These are phyloP conservation scores for Penicilliopsis zonata DNA, from an alignment of 495 filamentous ascomycete genomes.

Conservation along the genomic window DNA sequence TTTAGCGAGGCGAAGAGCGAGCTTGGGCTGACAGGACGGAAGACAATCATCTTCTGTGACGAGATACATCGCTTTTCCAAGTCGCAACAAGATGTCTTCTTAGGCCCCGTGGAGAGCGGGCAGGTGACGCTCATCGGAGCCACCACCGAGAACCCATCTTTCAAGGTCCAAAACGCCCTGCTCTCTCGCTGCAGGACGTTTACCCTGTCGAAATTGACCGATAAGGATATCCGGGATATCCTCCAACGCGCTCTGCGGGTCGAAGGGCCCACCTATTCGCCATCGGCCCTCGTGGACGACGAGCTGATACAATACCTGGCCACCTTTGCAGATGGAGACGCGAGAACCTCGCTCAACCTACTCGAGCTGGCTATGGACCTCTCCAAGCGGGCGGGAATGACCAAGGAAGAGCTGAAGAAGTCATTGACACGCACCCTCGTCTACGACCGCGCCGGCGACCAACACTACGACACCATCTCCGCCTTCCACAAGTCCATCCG, in stretches of 20 bases:
- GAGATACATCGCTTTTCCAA: constrained; percentile 95
- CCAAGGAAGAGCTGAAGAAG: constrained; percentile 58
- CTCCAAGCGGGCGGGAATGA: constrained; percentile 38
- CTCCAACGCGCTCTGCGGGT: constrained; percentile 57
- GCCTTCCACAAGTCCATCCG: constrained; percentile 95
- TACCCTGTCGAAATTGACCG: constrained; percentile 61
- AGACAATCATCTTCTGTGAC: constrained; percentile 96
- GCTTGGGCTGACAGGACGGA: constrained; percentile 66
- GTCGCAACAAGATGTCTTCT: constrained; percentile 87
- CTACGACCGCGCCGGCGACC: constrained; percentile 89
- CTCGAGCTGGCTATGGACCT: constrained; percentile 72
- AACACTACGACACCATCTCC: constrained; percentile 90
- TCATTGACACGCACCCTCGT: constrained; percentile 81
- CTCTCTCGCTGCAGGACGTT: constrained; percentile 86
- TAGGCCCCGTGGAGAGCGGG: constrained; percentile 86
- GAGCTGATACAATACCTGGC: constrained; percentile 72
- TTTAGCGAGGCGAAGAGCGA: constrained; percentile 80
- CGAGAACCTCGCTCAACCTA: constrained; percentile 82
- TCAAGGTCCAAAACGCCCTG: constrained; percentile 83
- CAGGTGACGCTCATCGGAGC: constrained; percentile 87
- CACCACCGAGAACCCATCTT: constrained; percentile 93
- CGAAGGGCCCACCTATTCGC: constrained; percentile 43
- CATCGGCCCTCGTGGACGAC: constrained; percentile 55
- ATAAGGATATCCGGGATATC: constrained; percentile 59
- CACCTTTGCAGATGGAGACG: constrained; percentile 82